phyloP scores from a whole-genome alignment of 2,329 filamentous ascomycete species.

The Aspergillus flavus region DNA sequence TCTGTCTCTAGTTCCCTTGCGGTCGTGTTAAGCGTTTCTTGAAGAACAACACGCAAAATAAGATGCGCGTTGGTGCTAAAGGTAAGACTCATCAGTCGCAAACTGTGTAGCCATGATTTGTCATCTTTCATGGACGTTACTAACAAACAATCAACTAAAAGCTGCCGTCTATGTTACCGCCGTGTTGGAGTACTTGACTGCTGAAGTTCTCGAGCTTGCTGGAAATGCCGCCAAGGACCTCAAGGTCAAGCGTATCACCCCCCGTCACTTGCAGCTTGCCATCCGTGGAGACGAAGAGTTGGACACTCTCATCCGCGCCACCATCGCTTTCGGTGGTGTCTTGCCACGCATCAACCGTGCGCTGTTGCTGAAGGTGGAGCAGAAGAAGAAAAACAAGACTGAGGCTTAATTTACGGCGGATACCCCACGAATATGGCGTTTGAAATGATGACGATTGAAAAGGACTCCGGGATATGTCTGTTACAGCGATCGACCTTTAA shows the following conservation, averaged over 20 bases:
- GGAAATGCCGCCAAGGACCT: conserved; percentile 99
- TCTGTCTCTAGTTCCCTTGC: conserved; percentile 77
- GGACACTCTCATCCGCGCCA: conserved; percentile 94
- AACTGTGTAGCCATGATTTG: not conserved
- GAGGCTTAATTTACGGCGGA: conserved; percentile 33
- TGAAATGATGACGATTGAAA: conserved; percentile 28
- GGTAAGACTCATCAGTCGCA: conserved; percentile 38
- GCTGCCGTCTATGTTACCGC: conserved; percentile 97
- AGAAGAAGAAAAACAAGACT: conserved; percentile 85
- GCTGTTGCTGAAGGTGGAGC: conserved; percentile 90
- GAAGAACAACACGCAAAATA: conserved; percentile 98
- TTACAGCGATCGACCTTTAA: conserved; percentile 17
- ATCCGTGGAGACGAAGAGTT: conserved; percentile 98
- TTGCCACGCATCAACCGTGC: conserved; percentile 98
- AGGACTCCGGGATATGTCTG: conserved; percentile 18
- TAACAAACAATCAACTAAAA: conserved; percentile 28
- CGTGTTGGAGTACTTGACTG: conserved; percentile 96
- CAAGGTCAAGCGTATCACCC: conserved; percentile 99
- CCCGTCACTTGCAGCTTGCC: conserved; percentile 93
- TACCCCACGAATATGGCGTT: conserved; percentile 30
- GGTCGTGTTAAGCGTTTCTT: conserved; percentile 99
- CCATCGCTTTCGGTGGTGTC: conserved; percentile 97
- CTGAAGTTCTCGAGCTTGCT: conserved; percentile 96
- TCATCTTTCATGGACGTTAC: conserved; percentile 1
- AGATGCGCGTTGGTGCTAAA: conserved; percentile 99